Evolutionary conservation across 164 flowering plant species (phyloP).

Genomic region (Liquidambar formosana): DNA sequence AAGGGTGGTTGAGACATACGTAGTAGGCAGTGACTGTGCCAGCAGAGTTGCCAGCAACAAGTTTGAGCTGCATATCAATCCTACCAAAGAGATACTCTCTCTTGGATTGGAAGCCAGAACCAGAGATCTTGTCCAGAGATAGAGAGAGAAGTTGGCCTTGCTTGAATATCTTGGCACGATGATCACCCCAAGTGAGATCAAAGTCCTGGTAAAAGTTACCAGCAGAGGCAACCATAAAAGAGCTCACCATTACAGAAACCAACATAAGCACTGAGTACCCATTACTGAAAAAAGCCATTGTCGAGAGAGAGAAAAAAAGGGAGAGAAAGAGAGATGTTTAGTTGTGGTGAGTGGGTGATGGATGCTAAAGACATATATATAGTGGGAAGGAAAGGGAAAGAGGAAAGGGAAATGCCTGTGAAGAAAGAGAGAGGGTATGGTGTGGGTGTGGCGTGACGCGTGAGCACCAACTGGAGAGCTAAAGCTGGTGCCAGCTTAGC

Average conservation of each 20-base stretch:
- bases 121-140: slow-evolving; percentile 40
- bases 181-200: neutral
- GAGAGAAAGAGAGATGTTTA: neutral
- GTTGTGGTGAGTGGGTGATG: neutral
- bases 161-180: slow-evolving; percentile 33
- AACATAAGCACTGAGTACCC: neutral
- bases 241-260: neutral
- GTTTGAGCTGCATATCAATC: slow-evolving; percentile 45
- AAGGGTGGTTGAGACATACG: slow-evolving; percentile 14
- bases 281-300: neutral
- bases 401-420: neutral
- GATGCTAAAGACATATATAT: neutral
- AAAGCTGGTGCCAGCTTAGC: slow-evolving; percentile 1
- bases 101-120: slow-evolving; percentile 52
- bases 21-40: slow-evolving; percentile 51
- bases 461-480: neutral
- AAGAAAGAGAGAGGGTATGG: neutral
- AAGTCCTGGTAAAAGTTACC: neutral
- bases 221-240: neutral
- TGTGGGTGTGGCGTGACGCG: no score
- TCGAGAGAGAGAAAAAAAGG: neutral
- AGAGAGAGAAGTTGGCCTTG: slow-evolving; percentile 42
- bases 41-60: slow-evolving; percentile 42
- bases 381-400: neutral
- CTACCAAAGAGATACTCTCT: slow-evolving; percentile 46